phyloP scores from a whole-genome alignment of 2,329 filamentous ascomycete species.

The Elsinoe ampelina region DNA sequence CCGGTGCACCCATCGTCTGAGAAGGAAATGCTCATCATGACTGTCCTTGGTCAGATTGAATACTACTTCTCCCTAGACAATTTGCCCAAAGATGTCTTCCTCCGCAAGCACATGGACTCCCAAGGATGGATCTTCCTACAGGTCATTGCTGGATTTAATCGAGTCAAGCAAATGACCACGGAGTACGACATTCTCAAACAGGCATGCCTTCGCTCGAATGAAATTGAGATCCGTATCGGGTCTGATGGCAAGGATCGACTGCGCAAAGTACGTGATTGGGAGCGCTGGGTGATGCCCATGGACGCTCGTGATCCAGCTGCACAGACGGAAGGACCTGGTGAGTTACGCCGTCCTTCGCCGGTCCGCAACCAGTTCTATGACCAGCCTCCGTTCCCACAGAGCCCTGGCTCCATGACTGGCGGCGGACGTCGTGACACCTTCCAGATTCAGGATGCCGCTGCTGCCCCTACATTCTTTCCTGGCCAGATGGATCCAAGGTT shows the following conservation, averaged over 20 bases:
- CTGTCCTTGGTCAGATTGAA: constrained; percentile 56
- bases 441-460: constrained; percentile 10
- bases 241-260: constrained; percentile 72
- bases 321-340: constrained; percentile 60
- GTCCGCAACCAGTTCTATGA: constrained; percentile 31
- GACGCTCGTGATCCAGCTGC: constrained; percentile 63
- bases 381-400: constrained; percentile 22
- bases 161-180: constrained; percentile 63
- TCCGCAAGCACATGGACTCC: constrained; percentile 87
- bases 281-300: constrained; percentile 65
- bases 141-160: constrained; percentile 77
- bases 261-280: constrained; percentile 66
- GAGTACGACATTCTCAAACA: constrained; percentile 65
- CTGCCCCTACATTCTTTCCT: constrained; percentile 16
- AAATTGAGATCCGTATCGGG: constrained; percentile 64
- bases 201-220: constrained; percentile 62
- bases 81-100: constrained; percentile 81
- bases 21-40: constrained; percentile 45
- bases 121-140: constrained; percentile 80
- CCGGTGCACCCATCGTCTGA: constrained; percentile 51
- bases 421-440: constrained; percentile 19
- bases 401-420: constrained; percentile 22
- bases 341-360: constrained; percentile 33
- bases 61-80: constrained; percentile 98
- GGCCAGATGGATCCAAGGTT: constrained; percentile 15